Percentiles rank a stretch among this genome's conserved stretches.
These are phyloP conservation scores for Cyclocybe aegerita DNA, from an alignment of 768 basidiomycete species.

Conservation along the genomic window DNA sequence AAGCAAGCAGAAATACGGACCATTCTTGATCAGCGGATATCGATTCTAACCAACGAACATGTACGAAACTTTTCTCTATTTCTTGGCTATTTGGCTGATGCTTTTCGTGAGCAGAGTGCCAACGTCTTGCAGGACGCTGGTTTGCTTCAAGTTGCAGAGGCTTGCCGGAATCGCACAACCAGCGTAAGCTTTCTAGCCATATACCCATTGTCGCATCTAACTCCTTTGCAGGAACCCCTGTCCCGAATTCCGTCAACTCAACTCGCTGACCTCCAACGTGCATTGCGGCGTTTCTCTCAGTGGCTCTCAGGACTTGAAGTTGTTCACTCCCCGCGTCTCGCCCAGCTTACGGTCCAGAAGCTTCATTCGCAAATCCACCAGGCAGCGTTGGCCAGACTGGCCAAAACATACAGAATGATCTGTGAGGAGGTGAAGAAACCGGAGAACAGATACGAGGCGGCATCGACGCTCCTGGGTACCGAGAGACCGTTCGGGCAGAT, in stretches of 20 bases:
- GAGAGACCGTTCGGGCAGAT: conserved; percentile 84
- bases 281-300: conserved; percentile 70
- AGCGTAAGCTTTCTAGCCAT: conserved; percentile 33
- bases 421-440: conserved; percentile 77
- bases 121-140: conserved; percentile 57
- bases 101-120: conserved; percentile 34
- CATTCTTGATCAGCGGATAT: conserved; percentile 61
- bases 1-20: conserved; percentile 59
- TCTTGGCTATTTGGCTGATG: not conserved
- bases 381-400: conserved; percentile 67
- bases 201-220: not conserved
- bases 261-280: conserved; percentile 56
- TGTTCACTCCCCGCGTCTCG: conserved; percentile 76
- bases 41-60: conserved; percentile 76
- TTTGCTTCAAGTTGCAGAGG: conserved; percentile 43
- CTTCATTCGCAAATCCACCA: conserved; percentile 75
- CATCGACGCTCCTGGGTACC: conserved; percentile 76
- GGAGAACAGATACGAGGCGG: conserved; percentile 89
- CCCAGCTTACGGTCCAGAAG: conserved; percentile 65
- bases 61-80: conserved; percentile 43
- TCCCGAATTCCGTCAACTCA: conserved; percentile 71
- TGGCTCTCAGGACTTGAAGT: conserved; percentile 87
- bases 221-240: conserved; percentile 53
- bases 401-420: conserved; percentile 65
- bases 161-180: conserved; percentile 36